phyloP scores from a whole-genome alignment of 192 early-diverging fungal genomes.

The Backusella australiensis region DNA sequence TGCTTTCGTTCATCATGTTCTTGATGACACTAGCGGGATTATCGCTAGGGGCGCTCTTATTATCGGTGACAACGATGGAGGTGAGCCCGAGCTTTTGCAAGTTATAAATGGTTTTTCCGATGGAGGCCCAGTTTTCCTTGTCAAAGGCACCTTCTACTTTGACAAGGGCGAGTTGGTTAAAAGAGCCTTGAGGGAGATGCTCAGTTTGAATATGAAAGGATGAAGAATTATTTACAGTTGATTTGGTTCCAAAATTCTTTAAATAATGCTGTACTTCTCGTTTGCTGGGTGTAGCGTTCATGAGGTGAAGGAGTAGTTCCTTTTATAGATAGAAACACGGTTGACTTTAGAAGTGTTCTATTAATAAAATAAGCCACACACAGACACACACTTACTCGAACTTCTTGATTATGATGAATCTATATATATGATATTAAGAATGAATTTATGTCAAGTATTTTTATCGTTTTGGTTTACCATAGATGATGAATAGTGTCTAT shows the following conservation, averaged over 20 bases:
- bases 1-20: slow-evolving; percentile 49
- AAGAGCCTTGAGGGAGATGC: slow-evolving; percentile 37
- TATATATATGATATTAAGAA: background rate
- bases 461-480: background rate
- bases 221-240: background rate
- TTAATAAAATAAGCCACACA: background rate
- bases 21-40: slow-evolving; percentile 22
- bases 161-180: slow-evolving; percentile 59
- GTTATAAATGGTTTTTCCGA: slow-evolving; percentile 59
- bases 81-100: slow-evolving; percentile 63
- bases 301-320: slow-evolving; percentile 62
- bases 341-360: background rate
- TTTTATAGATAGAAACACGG: slow-evolving; percentile 10
- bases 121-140: slow-evolving; percentile 31
- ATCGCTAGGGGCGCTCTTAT: slow-evolving; percentile 15
- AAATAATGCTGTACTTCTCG: slow-evolving; percentile 62
- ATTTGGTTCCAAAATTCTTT: slow-evolving; percentile 42
- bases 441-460: background rate
- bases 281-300: slow-evolving; percentile 57
- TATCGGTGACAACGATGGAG: slow-evolving; percentile 63
- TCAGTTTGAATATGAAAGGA: background rate
- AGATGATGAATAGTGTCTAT: background rate
- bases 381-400: background rate
- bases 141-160: slow-evolving; percentile 53
- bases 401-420: background rate